Percentiles rank a stretch among this genome's conserved stretches.
These are phyloP conservation scores for Sporisorium iseilematis-ciliati DNA, from an alignment of 1,284 basidiomycete species.

Conservation along the genomic window DNA sequence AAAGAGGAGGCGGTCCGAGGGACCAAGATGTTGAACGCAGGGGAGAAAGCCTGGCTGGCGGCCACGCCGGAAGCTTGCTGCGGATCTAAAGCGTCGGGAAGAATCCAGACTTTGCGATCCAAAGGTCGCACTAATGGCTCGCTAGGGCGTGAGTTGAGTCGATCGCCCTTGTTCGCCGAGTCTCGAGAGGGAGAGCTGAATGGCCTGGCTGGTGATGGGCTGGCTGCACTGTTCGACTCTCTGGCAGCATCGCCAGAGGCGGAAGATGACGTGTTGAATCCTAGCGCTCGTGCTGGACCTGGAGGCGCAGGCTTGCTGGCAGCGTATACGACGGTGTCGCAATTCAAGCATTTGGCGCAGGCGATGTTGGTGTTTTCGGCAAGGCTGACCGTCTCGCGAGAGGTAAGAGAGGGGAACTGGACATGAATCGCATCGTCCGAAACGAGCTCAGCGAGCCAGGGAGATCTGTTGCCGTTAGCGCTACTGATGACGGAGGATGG, in stretches of 20 bases:
- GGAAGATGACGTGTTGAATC: slow-evolving; percentile 42
- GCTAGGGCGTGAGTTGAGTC: slow-evolving; percentile 12
- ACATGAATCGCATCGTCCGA: slow-evolving; percentile 43
- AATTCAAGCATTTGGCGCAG: slow-evolving; percentile 52
- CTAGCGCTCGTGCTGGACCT: slow-evolving; percentile 36
- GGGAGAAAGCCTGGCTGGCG: slow-evolving; percentile 40
- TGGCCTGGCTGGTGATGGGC: slow-evolving; percentile 20
- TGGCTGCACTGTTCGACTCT: slow-evolving; percentile 17
- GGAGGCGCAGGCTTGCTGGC: slow-evolving; percentile 46
- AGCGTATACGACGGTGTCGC: slow-evolving; percentile 48
- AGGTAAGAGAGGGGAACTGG: slow-evolving; percentile 35
- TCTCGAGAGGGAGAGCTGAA: slow-evolving; percentile 41
- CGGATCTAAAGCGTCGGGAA: slow-evolving; percentile 40
- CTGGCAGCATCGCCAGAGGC: slow-evolving; percentile 10
- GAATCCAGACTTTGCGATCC: slow-evolving; percentile 51
- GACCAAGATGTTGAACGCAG: slow-evolving; percentile 44
- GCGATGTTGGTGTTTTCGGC: slow-evolving; percentile 33
- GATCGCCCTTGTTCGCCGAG: slow-evolving; percentile 6
- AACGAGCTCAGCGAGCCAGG: slow-evolving; percentile 38
- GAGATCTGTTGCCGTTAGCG: background rate
- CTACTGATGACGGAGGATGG: background rate
- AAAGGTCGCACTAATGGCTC: slow-evolving; percentile 47
- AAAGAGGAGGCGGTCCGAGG: slow-evolving; percentile 8
- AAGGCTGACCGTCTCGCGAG: slow-evolving; percentile 42
- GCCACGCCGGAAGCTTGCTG: slow-evolving; percentile 32